phyloP scores from a whole-genome alignment of 179 eudicot genomes.

The Drosera spatulata region DNA sequence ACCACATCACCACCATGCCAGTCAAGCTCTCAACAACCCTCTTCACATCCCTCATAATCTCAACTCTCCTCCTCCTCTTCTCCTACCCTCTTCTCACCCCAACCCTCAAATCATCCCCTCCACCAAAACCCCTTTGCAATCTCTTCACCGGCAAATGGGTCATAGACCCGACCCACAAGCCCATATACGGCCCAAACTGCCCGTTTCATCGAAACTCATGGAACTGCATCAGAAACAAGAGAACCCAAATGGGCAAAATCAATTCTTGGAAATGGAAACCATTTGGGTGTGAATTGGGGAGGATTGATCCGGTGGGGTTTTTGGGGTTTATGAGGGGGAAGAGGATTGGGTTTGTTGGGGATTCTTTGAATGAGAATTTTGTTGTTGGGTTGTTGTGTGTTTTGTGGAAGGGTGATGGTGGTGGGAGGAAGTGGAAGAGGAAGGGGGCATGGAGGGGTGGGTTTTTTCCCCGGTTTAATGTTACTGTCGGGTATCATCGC shows the following conservation, averaged over 20 bases:
- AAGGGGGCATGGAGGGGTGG: slow-evolving; percentile 92
- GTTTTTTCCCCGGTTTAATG: slow-evolving; percentile 68
- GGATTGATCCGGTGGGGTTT: slow-evolving; percentile 50
- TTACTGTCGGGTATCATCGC: slow-evolving; percentile 83
- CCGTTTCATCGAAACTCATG: slow-evolving; percentile 83
- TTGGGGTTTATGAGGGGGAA: slow-evolving; percentile 55
- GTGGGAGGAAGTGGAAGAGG: slow-evolving; percentile 81
- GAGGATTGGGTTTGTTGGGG: slow-evolving; percentile 85
- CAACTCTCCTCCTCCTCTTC: slow-evolving; percentile 7
- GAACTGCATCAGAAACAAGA: slow-evolving; percentile 66
- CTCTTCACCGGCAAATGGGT: slow-evolving; percentile 63
- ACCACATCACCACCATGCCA: no score
- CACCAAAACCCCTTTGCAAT: slow-evolving; percentile 29
- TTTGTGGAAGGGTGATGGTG: slow-evolving; percentile 51
- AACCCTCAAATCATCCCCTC: background rate
- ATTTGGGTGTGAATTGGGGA: slow-evolving; percentile 34
- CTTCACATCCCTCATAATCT: background rate
- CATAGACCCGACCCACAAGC: slow-evolving; percentile 43
- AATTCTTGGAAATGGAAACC: slow-evolving; percentile 91
- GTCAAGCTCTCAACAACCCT: no score
- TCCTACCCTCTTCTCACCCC: slow-evolving; percentile 1
- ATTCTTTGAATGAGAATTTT: slow-evolving; percentile 80
- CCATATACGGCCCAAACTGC: slow-evolving; percentile 63
- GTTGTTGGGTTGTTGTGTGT: slow-evolving; percentile 55
- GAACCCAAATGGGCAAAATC: slow-evolving; percentile 56